Evolutionary conservation across 352 stramenopile genomes (phyloP).

Genomic region (Peronospora farinosa): DNA sequence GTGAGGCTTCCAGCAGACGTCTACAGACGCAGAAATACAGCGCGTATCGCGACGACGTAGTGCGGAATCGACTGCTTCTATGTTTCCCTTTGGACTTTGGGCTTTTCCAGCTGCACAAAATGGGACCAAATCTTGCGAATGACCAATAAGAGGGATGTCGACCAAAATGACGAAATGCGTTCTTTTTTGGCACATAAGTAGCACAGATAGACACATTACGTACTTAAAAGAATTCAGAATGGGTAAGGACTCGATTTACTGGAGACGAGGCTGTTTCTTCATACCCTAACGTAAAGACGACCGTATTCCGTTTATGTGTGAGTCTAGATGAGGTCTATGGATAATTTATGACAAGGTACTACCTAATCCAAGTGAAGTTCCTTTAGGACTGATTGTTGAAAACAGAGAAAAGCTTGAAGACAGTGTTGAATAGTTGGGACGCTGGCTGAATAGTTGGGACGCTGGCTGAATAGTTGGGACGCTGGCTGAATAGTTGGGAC

Average conservation of each 20-base stretch:
- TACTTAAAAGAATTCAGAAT: too few species aligned
- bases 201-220: too few species aligned
- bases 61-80: conserved; percentile 1
- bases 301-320: too few species aligned
- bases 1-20: not conserved
- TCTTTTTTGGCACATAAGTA: too few species aligned
- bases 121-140: not conserved
- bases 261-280: too few species aligned
- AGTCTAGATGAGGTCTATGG: too few species aligned
- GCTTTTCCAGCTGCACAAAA: not conserved
- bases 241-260: too few species aligned
- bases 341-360: too few species aligned
- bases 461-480: conserved; percentile 34
- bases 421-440: conserved; percentile 44
- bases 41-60: not conserved
- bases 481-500: conserved; percentile 34
- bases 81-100: not conserved
- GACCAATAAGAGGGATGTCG: not conserved
- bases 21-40: conserved; percentile 7
- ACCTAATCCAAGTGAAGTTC: too few species aligned
- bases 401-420: conserved; percentile 49
- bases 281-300: too few species aligned
- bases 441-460: conserved; percentile 34
- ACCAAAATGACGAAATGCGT: not conserved
- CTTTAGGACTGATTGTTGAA: too few species aligned